These are phyloP conservation scores for Saccharomyces hybrid DNA, from an alignment of 1,139 yeast genomes.

Conservation along the genomic window DNA sequence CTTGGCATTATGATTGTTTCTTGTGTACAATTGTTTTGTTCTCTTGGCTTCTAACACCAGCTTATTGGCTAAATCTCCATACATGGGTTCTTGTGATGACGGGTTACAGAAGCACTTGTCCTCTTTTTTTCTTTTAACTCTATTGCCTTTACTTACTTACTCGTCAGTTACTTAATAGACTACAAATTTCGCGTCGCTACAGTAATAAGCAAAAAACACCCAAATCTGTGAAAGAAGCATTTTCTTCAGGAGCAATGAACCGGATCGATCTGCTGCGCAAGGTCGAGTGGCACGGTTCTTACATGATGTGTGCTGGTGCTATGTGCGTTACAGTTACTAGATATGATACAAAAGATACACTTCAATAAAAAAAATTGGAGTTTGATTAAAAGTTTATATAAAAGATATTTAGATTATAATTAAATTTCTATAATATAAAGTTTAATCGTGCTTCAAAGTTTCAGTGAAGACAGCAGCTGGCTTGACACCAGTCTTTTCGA, in stretches of 20 bases:
- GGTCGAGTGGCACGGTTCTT: background rate
- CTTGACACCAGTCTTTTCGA: slow-evolving; percentile 55
- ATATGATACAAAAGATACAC: background rate
- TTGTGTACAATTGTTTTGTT: slow-evolving; percentile 45
- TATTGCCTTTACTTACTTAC: background rate
- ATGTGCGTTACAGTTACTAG: background rate
- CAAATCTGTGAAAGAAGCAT: background rate
- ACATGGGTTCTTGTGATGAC: slow-evolving; percentile 44
- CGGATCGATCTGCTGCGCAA: background rate
- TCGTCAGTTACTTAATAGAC: background rate
- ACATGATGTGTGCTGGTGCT: background rate
- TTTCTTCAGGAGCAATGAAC: background rate
- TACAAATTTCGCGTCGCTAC: background rate
- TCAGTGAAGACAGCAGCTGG: slow-evolving; percentile 66
- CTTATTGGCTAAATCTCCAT: slow-evolving; percentile 82
- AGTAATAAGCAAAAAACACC: background rate
- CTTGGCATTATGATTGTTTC: slow-evolving; percentile 19
- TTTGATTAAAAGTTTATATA: background rate
- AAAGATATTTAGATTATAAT: background rate
- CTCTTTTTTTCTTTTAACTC: background rate
- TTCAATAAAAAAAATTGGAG: background rate
- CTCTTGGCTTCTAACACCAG: slow-evolving; percentile 83
- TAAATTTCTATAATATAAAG: background rate
- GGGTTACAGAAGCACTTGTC: background rate
- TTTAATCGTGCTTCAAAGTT: slow-evolving; percentile 52